These are phyloP conservation scores for Syzygium aromaticum DNA, from an alignment of 345 rosid genomes.

Conservation along the genomic window DNA sequence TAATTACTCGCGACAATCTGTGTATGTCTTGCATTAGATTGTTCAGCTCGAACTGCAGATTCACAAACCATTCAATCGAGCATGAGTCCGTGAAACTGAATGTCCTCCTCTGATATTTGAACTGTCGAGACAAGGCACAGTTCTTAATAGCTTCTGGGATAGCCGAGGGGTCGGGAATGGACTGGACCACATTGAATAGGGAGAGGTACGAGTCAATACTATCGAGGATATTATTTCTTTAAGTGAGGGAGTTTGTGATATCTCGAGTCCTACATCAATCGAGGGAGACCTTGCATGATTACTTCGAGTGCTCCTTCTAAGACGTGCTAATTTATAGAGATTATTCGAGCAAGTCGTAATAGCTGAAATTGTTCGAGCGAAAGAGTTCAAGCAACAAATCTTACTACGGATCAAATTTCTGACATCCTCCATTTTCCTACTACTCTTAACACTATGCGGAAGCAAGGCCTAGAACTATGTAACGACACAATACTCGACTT, in stretches of 20 bases:
- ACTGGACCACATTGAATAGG: neutral
- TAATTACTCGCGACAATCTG: neutral
- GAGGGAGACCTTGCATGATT: too few relatives aligned
- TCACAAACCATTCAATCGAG: neutral
- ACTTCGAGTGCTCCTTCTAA: too few relatives aligned
- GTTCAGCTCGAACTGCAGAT: neutral
- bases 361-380: neutral
- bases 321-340: neutral
- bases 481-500: neutral
- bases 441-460: neutral
- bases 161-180: neutral
- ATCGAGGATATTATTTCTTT: too few relatives aligned
- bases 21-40: neutral
- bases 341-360: too few relatives aligned
- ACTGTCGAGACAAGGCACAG: neutral
- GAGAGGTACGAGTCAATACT: neutral
- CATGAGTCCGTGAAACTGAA: neutral
- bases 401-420: neutral
- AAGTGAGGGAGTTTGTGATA: too few relatives aligned
- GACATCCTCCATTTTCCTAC: neutral
- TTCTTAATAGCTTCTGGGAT: neutral
- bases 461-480: neutral
- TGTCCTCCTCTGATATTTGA: neutral
- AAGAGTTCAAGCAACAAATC: neutral
- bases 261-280: too few relatives aligned